Conservation (phyloP, 306 rosid species). For the Gillenia trifoliata region DNA sequence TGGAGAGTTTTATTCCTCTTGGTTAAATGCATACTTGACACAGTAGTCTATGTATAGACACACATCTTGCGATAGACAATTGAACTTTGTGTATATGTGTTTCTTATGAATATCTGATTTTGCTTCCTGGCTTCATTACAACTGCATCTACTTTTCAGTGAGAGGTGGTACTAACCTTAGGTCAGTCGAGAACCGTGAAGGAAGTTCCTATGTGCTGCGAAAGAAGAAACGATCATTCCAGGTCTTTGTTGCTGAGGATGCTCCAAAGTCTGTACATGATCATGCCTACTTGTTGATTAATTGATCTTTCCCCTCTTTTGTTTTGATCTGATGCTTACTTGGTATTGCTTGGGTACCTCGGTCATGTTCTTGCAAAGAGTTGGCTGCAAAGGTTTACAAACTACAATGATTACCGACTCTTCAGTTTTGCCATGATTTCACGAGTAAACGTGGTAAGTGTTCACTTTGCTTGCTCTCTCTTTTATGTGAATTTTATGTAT, state of each 20-base stretch:
- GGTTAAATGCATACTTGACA: too few relatives aligned
- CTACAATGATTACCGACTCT: conserved; percentile 29
- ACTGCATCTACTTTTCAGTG: conserved; percentile 7
- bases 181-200: conserved; percentile 9
- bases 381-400: conserved; percentile 24
- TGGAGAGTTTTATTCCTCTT: neutral
- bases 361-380: conserved; percentile 30
- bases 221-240: conserved; percentile 7
- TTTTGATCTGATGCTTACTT: neutral
- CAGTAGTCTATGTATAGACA: neutral
- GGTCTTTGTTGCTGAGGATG: conserved; percentile 11
- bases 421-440: conserved; percentile 30
- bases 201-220: conserved; percentile 12
- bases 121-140: neutral
- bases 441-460: conserved; percentile 15
- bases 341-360: conserved; percentile 6
- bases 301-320: neutral
- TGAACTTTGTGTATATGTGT: neutral
- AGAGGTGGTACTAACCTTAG: conserved; percentile 14
- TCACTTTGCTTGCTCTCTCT: neutral
- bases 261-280: conserved; percentile 9
- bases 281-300: neutral
- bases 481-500: neutral
- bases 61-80: neutral
- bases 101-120: neutral